Evolutionary conservation across 2,329 filamentous ascomycete species (phyloP).

Genomic region (Penicillium sp.): DNA sequence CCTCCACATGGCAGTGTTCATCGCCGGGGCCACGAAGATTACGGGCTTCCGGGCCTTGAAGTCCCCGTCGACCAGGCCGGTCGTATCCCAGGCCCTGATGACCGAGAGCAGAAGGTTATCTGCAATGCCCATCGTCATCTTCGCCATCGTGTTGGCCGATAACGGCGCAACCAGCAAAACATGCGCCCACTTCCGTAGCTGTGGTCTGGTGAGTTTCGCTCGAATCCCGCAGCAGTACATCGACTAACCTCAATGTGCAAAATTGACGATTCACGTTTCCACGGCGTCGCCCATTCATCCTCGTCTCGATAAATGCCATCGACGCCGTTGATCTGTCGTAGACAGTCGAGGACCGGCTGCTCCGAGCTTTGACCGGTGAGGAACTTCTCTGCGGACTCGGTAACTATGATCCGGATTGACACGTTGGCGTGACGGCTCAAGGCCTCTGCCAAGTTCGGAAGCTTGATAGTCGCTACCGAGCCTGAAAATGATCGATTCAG

Average conservation of each 20-base stretch:
- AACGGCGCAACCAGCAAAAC: constrained; percentile 77
- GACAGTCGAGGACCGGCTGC: constrained; percentile 65
- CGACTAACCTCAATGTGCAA: constrained; percentile 71
- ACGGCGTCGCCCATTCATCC: constrained; percentile 80
- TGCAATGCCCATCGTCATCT: constrained; percentile 73
- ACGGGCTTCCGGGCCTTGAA: constrained; percentile 51
- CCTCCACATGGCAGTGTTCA: constrained; percentile 90
- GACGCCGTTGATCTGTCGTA: constrained; percentile 66
- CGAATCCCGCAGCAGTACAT: not conserved
- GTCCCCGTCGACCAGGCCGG: constrained; percentile 55
- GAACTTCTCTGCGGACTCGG: constrained; percentile 70
- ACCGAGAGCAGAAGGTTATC: constrained; percentile 74
- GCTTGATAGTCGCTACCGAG: constrained; percentile 73
- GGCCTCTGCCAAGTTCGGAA: constrained; percentile 61
- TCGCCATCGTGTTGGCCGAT: constrained; percentile 81
- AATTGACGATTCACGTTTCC: constrained; percentile 75
- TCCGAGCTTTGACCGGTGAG: constrained; percentile 72
- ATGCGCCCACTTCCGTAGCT: constrained; percentile 74
- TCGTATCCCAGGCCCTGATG: constrained; percentile 82
- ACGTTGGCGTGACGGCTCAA: constrained; percentile 51
- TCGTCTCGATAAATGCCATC: constrained; percentile 78
- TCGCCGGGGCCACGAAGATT: constrained; percentile 75
- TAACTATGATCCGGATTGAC: constrained; percentile 83
- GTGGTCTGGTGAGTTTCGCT: not conserved
- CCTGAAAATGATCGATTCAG: not conserved